Conservation (phyloP, 768 basidiomycete species). For the Strobilomyces confusus region DNA sequence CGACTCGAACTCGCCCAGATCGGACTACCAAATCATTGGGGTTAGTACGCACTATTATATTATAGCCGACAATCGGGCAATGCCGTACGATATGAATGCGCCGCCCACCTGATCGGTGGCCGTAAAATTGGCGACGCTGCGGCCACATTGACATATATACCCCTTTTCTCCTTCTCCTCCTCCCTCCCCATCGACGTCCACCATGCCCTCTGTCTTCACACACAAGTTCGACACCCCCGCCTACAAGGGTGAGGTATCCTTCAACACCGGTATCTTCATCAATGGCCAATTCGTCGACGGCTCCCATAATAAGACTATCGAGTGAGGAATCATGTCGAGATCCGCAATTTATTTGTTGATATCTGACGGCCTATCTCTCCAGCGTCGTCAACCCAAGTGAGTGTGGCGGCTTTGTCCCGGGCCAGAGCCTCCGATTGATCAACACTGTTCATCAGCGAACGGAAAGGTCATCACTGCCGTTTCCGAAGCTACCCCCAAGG, state of each 20-base stretch:
- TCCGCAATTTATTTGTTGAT: background rate
- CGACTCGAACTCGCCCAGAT: no score
- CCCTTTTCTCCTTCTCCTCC: no score
- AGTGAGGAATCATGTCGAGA: constrained; percentile 43
- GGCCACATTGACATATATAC: no score
- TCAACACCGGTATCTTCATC: constrained; percentile 71
- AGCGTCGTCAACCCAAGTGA: constrained; percentile 59
- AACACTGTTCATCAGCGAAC: constrained; percentile 39
- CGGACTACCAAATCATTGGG: no score
- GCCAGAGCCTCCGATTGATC: background rate
- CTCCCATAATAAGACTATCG: constrained; percentile 54
- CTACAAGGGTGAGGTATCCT: constrained; percentile 55
- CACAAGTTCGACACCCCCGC: constrained; percentile 50
- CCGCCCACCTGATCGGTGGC: no score
- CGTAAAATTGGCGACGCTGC: no score
- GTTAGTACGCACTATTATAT: no score
- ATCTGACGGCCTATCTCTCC: background rate
- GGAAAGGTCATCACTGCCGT: constrained; percentile 60
- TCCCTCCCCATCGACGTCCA: constrained; percentile 5
- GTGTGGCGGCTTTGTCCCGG: constrained; percentile 1
- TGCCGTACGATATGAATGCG: no score
- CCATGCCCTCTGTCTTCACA: constrained; percentile 42
- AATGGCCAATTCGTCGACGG: constrained; percentile 63
- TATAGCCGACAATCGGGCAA: no score
- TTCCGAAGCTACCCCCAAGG: constrained; percentile 54